Conservation (phyloP, 495 filamentous ascomycete species). For the Bacidia rubella region DNA sequence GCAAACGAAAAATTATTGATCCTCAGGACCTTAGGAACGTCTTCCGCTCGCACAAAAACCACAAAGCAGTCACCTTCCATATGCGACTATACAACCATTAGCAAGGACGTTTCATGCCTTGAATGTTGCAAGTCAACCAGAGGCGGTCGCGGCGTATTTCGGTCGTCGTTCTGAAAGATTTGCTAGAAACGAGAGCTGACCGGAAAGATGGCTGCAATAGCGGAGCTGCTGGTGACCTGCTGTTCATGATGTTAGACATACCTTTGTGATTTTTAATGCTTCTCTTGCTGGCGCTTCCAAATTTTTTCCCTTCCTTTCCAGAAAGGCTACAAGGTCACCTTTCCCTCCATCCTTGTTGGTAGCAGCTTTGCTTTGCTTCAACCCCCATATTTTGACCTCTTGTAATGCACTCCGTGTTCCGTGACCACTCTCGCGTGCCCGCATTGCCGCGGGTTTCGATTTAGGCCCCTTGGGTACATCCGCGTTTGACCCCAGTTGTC, state of each 20-base stretch:
- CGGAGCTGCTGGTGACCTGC: conserved; percentile 32
- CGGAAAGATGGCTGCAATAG: conserved; percentile 26
- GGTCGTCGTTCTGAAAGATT: conserved; percentile 44
- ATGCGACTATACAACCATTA: conserved; percentile 60
- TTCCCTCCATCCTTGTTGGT: conserved; percentile 57
- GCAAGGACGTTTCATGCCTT: conserved; percentile 45
- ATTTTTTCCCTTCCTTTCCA: conserved; percentile 61
- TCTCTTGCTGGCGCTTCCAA: conserved; percentile 36
- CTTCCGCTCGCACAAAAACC: conserved; percentile 49
- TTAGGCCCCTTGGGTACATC: conserved; percentile 18
- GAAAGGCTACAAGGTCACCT: conserved; percentile 55
- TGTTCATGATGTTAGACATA: conserved; percentile 48
- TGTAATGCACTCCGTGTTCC: conserved; percentile 13
- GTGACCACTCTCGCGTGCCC: conserved; percentile 18
- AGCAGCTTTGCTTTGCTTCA: conserved; percentile 63
- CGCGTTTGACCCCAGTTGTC: conserved; percentile 26
- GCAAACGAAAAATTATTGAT: conserved; percentile 54
- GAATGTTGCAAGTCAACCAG: conserved; percentile 36
- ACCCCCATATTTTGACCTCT: conserved; percentile 49
- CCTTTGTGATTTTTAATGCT: conserved; percentile 64
- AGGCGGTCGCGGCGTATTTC: conserved; percentile 29
- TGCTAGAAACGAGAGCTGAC: conserved; percentile 44
- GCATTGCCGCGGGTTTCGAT: conserved; percentile 21
- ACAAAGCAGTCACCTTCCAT: conserved; percentile 56
- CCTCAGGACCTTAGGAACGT: conserved; percentile 44